These are phyloP conservation scores for Mycena citricolor DNA, from an alignment of 1,284 basidiomycete species.

Conservation along the genomic window DNA sequence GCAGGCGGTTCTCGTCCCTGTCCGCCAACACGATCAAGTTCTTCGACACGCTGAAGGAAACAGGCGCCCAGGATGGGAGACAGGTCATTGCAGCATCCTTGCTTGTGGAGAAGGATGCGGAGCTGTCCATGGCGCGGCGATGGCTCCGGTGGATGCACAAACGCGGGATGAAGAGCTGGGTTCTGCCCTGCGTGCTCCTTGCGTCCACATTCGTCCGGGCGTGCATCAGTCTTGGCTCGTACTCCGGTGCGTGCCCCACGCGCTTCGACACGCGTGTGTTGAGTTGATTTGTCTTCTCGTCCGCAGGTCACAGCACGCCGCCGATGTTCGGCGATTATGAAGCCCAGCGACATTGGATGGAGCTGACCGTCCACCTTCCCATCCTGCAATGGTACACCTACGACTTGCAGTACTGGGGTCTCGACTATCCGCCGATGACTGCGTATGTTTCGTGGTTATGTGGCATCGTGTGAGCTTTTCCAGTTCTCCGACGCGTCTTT, in stretches of 20 bases:
- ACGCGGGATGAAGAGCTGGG: slow-evolving; percentile 56
- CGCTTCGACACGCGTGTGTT: neutral
- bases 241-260: slow-evolving; percentile 67
- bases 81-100: slow-evolving; percentile 13
- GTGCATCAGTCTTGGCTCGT: slow-evolving; percentile 71
- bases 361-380: slow-evolving; percentile 78
- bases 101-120: slow-evolving; percentile 27
- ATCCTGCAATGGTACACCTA: slow-evolving; percentile 81
- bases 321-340: slow-evolving; percentile 93
- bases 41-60: slow-evolving; percentile 14
- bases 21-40: slow-evolving; percentile 7
- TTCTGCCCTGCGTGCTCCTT: slow-evolving; percentile 53
- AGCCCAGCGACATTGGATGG: slow-evolving; percentile 95
- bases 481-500: neutral
- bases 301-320: slow-evolving; percentile 62
- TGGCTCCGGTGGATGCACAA: slow-evolving; percentile 80
- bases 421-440: slow-evolving; percentile 91
- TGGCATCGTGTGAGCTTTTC: slow-evolving; percentile 54
- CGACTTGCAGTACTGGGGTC: slow-evolving; percentile 87
- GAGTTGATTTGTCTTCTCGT: slow-evolving; percentile 5
- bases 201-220: slow-evolving; percentile 62
- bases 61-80: slow-evolving; percentile 24
- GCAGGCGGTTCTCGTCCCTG: slow-evolving; percentile 22
- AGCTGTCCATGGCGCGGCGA: slow-evolving; percentile 53
- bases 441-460: slow-evolving; percentile 85